Base-by-base conservation (phyloP, 176 grass and related monocot genomes). In the Ampelocalamus luodianensis region DNA sequence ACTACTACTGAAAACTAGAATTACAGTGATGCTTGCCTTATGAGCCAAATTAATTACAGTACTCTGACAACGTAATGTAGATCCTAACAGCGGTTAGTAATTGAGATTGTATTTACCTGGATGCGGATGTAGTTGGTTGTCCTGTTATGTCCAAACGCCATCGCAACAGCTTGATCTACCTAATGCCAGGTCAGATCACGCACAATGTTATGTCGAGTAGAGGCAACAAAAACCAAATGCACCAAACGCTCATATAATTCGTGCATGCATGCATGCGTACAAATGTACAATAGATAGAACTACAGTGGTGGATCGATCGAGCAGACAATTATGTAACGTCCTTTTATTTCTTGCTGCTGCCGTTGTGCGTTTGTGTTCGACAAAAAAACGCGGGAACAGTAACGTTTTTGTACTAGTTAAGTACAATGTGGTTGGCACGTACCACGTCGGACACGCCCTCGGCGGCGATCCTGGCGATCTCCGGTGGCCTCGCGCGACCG, bases 121-220 rank as follows among this genome's bases (percentile, higher is more conserved):
- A 99, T 94, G 66, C 97, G 97, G 58, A 91, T 87, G 68, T 99
- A 99, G 54, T 96, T 99, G 86, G 71, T 94, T 71, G 93, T 81
- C 82, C 92, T 89, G 70, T 78, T 88, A 54, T 91, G 81, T 62
- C 97, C 93, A 44, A 99, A 99, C 61, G 97, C 97, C 97, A 92
- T 99, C 51, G 93, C 91, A 51, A 99, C 93, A 12, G 97, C 93
- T 85, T 96, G 93, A 86, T 99, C 97, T 81, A 99, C 95, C 95
- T 98, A 76, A 4, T 34, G 44, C 51, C 72, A 44, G 27, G 59
- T 67, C 3, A 48, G 45, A 67, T 84, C 82, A 65, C 45, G 71
- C 20, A 36, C 32, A 62, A 27, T 48, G 44, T 76, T 40, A 18
- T 37, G 22, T 7, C 59, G 56, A 14, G n/a, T 5, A 5, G 5